A percentile compares a stretch with the other conserved stretches of the same genome.
phyloP scores from a whole-genome alignment of 768 basidiomycete genomes.

The Podaxis sp. region DNA sequence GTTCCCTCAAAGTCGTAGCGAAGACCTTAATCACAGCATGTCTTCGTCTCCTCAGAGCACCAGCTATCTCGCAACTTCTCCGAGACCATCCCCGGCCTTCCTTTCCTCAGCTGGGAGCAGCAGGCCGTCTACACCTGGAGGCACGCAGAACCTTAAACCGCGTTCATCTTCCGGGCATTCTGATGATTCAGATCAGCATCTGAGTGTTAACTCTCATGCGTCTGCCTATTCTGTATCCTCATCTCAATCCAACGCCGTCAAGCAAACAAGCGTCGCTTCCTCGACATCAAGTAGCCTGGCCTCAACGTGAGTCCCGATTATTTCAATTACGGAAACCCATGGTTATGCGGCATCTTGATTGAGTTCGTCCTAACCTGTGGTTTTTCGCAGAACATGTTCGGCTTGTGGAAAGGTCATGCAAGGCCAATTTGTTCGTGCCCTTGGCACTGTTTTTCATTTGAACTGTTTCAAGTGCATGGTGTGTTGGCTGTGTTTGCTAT shows the following conservation, averaged over 20 bases:
- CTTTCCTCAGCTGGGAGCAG: constrained; percentile 36
- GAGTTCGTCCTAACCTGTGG: constrained; percentile 27
- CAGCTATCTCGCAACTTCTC: constrained; percentile 31
- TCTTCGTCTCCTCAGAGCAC: constrained; percentile 27
- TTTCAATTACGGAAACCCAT: constrained; percentile 8
- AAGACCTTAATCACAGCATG: constrained; percentile 64
- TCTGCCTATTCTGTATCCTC: constrained; percentile 60
- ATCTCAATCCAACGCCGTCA: constrained; percentile 28
- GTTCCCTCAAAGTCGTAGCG: constrained; percentile 60
- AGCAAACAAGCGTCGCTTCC: constrained; percentile 49
- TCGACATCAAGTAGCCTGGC: constrained; percentile 56
- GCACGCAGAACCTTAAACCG: constrained; percentile 44
- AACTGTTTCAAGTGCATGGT: constrained; percentile 99
- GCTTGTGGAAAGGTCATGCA: constrained; percentile 83
- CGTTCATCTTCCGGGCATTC: constrained; percentile 56
- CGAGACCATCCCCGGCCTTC: constrained; percentile 46
- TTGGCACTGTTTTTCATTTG: constrained; percentile 93
- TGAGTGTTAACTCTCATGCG: constrained; percentile 48
- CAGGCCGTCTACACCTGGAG: constrained; percentile 61
- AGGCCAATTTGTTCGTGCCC: constrained; percentile 94
- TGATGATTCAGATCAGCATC: constrained; percentile 44
- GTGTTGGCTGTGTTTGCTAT: constrained; percentile 28
- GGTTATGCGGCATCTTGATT: constrained; percentile 19
- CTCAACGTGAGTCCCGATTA: constrained; percentile 52
- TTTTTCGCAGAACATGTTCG: constrained; percentile 58